These are phyloP conservation scores for Rubia yunnanensis DNA, from an alignment of 257 asterid species.

Conservation along the genomic window DNA sequence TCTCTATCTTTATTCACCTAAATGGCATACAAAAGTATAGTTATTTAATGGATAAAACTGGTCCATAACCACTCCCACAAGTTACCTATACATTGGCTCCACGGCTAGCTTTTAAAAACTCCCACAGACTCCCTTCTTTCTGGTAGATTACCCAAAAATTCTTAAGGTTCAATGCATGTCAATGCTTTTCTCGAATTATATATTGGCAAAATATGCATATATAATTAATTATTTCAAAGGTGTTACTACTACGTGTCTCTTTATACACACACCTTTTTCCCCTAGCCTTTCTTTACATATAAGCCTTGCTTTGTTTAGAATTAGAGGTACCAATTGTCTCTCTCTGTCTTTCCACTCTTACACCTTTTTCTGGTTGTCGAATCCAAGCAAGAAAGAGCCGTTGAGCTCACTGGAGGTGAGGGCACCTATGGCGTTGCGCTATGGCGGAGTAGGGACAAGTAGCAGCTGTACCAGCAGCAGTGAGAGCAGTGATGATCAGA, in stretches of 20 bases:
- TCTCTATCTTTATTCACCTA: background rate
- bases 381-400: constrained; percentile 16
- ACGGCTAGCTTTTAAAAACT: background rate
- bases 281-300: background rate
- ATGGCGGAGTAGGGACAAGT: constrained; percentile 28
- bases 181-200: background rate
- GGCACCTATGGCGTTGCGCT: constrained; percentile 31
- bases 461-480: constrained; percentile 33
- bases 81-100: background rate
- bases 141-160: background rate
- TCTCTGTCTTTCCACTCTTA: background rate
- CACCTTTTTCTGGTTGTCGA: background rate
- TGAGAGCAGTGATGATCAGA: constrained; percentile 46
- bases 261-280: constrained; percentile 8
- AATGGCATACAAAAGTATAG: background rate
- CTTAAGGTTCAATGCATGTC: constrained; percentile 2
- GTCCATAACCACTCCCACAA: constrained; percentile 8
- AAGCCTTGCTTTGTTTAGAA: background rate
- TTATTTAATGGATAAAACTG: background rate
- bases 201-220: background rate
- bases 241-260: constrained; percentile 19
- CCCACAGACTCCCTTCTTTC: background rate
- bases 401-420: constrained; percentile 23
- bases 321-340: background rate
- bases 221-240: background rate